These are phyloP conservation scores for Didymella arachidicola DNA, from an alignment of 2,329 filamentous ascomycete genomes.

Conservation along the genomic window DNA sequence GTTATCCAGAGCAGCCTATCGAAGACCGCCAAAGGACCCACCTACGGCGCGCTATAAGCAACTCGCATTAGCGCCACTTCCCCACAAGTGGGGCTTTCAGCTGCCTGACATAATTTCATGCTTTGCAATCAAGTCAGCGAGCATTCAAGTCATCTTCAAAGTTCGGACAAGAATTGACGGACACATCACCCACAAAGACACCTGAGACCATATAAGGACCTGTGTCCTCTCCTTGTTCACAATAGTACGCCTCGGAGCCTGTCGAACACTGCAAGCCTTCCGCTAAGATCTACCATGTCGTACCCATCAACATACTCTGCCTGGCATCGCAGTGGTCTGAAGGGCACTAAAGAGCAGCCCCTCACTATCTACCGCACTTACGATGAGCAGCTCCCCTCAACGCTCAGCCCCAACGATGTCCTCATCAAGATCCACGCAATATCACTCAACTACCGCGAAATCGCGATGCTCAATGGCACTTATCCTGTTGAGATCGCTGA, in stretches of 20 bases:
- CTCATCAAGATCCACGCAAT: conserved; percentile 39
- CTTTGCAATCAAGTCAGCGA: neutral
- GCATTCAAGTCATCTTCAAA: neutral
- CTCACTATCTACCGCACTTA: conserved; percentile 5
- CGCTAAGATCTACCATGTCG: neutral
- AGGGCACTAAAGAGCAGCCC: conserved; percentile 5
- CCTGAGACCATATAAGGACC: neutral
- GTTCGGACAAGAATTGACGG: neutral
- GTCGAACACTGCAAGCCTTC: neutral
- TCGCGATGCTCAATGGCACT: conserved; percentile 32
- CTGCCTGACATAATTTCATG: neutral
- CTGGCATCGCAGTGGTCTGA: conserved; percentile 14
- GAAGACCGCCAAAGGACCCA: neutral
- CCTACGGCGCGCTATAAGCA: neutral
- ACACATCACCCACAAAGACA: neutral
- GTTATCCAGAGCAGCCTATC: neutral
- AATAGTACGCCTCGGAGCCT: neutral
- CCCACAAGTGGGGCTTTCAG: neutral
- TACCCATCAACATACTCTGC: conserved; percentile 14
- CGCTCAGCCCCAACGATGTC: conserved; percentile 28
- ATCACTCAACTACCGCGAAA: conserved; percentile 41
- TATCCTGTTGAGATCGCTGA: conserved; percentile 24
- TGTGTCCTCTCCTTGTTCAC: neutral
- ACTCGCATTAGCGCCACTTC: neutral
- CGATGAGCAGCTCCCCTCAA: conserved; percentile 25